These are phyloP conservation scores for Phytophthora fragariaefolia DNA, from an alignment of 352 stramenopile genomes.

Conservation along the genomic window DNA sequence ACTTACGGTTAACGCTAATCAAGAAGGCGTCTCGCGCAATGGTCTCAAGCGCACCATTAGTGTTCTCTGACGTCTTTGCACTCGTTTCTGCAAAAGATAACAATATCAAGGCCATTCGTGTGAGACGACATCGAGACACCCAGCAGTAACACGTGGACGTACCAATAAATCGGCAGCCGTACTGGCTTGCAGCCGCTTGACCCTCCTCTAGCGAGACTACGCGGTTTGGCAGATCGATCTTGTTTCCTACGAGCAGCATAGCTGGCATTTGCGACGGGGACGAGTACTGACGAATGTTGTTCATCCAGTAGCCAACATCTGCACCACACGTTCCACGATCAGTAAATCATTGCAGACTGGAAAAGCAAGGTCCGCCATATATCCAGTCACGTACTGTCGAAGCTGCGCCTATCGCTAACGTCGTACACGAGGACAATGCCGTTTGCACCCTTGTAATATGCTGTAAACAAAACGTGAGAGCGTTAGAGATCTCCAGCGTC, in stretches of 20 bases:
- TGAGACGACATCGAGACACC: conserved; percentile 12
- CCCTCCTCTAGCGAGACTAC: conserved; percentile 83
- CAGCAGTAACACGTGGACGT: conserved; percentile 8
- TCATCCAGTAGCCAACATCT: conserved; percentile 96
- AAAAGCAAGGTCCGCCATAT: conserved; percentile 5
- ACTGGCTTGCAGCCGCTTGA: conserved; percentile 79
- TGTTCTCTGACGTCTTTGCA: conserved; percentile 90
- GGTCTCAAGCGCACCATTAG: conserved; percentile 84
- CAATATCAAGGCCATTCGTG: background rate
- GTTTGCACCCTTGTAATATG: conserved; percentile 95
- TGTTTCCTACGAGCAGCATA: conserved; percentile 93
- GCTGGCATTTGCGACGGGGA: conserved; percentile 71
- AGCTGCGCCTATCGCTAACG: conserved; percentile 91
- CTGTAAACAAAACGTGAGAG: conserved; percentile 36
- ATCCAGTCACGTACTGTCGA: conserved; percentile 83
- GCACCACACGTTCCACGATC: conserved; percentile 18
- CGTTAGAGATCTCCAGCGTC: conserved; percentile 18
- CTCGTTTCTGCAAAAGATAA: conserved; percentile 74
- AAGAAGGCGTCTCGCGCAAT: conserved; percentile 87
- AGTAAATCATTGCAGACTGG: conserved; percentile 12
- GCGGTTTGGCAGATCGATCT: conserved; percentile 91
- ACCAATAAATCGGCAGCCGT: conserved; percentile 90
- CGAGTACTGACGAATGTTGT: conserved; percentile 94
- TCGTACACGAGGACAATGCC: conserved; percentile 95
- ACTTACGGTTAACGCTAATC: conserved; percentile 89